Evolutionary conservation across 202 grass and related monocot species (phyloP), one percentile per base, ranked within the genome.

Genomic region (Elaeis oleifera): DNA sequence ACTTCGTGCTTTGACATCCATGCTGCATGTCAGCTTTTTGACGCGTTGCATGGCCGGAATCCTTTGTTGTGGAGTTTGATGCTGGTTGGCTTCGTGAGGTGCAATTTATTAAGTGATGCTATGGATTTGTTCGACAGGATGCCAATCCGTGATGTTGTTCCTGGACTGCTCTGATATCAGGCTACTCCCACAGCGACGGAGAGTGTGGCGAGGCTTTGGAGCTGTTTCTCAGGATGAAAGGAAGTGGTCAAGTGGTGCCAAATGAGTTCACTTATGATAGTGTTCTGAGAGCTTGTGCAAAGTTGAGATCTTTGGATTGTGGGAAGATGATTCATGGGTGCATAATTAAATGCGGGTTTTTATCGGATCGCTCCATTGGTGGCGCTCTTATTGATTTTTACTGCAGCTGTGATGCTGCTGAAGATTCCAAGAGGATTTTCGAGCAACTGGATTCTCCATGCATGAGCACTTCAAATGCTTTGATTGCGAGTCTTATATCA

Each of bases 341-440:
- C 23, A 44, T 86, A 65, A 39, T 81, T 58, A 61, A 27, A 62
- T 27, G 26, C 5, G 83, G 83, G 19, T 74, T 71, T 67, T 51
- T 20, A 39, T 58, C 59, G 1, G 78, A 86, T 18, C 66, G 73
- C 16, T 71, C 80, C 48, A 75, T 86, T 44, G 71, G 78, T 13
- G 73, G 74, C 70, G 78, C 78, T 58, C 74, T 86, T 61, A 72
- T 86, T 0, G 74, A 78, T 78, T 61, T 86, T 36, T 86, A 86
- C 71, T 86, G 74, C 44, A 58, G 44, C 56, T 86, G 56, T 58
- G 74, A 71, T 78, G 44, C 51, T 71, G 71, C 71, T 4, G 71
- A 62, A 66, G 74, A 78, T 68, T 74, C 78, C 17, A 13, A 78
- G 51, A 29, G 55, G 51, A 70, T 86, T 61, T 78, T 81, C 11